Percentiles rank a stretch among this genome's conserved stretches.
phyloP scores from a whole-genome alignment of 164 flowering plant species.

The Nelumbo lutea region DNA sequence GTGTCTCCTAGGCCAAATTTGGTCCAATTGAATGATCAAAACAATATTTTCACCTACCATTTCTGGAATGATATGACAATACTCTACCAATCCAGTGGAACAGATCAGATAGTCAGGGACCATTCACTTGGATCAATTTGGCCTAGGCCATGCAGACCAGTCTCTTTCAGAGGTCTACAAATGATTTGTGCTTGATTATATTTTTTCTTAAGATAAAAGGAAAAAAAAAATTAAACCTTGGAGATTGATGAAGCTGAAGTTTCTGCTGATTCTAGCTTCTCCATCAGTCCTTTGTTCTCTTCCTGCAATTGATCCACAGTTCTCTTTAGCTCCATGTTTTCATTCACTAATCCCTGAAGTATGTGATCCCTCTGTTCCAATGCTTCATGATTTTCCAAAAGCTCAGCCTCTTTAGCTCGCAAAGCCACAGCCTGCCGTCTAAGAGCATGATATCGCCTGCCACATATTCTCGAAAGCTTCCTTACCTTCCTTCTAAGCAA shows the following conservation, averaged over 20 bases:
- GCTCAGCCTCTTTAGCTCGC: constrained; percentile 36
- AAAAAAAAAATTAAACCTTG: constrained; percentile 23
- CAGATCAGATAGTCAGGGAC: too few relatives aligned
- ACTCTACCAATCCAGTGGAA: too few relatives aligned
- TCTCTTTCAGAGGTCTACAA: too few relatives aligned
- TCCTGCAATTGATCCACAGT: constrained; percentile 24
- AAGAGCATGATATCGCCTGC: constrained; percentile 15
- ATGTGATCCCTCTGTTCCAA: constrained; percentile 19
- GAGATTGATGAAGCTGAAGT: constrained; percentile 23
- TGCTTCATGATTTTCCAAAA: constrained; percentile 23
- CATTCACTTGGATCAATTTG: too few relatives aligned
- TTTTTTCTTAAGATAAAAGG: neutral
- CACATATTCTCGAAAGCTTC: constrained; percentile 33
- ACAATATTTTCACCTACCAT: neutral
- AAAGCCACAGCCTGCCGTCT: constrained; percentile 25
- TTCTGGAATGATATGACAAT: too few relatives aligned
- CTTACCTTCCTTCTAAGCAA: constrained; percentile 39
- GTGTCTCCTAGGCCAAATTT: neutral
- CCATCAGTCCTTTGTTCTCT: constrained; percentile 37
- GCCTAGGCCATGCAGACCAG: too few relatives aligned
- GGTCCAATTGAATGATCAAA: neutral
- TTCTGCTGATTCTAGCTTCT: constrained; percentile 30
- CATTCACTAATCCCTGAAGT: constrained; percentile 30
- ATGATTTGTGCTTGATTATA: too few relatives aligned
- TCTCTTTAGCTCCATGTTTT: constrained; percentile 25